Evolutionary conservation across 345 rosid genomes (phyloP).

Genomic region (Laguncularia racemosa): DNA sequence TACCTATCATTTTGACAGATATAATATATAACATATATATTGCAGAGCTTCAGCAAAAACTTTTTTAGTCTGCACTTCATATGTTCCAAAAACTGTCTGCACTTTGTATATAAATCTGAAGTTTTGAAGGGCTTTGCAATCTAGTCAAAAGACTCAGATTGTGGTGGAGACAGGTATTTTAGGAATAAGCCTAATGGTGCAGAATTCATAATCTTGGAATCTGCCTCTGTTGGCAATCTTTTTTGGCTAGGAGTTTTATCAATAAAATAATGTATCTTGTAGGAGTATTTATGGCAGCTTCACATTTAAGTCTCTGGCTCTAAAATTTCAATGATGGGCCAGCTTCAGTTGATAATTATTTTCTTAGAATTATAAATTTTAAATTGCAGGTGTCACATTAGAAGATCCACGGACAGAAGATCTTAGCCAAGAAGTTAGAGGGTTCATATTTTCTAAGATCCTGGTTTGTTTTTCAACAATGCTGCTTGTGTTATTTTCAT

Average conservation of each 20-base stretch:
- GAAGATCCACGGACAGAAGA: slow-evolving; percentile 99
- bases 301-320: not conserved
- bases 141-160: no score
- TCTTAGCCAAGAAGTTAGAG: slow-evolving; percentile 99
- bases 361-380: slow-evolving; percentile 16
- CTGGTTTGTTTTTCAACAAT: slow-evolving; percentile 48
- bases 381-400: slow-evolving; percentile 76
- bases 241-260: not conserved
- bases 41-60: not conserved
- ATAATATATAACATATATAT: no score
- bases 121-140: no score
- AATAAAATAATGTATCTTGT: not conserved
- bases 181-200: no score
- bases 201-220: no score
- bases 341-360: not conserved
- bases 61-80: not conserved
- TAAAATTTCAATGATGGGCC: slow-evolving; percentile 2
- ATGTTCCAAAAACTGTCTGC: no score
- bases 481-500: not conserved
- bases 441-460: slow-evolving; percentile 94
- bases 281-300: not conserved
- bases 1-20: no score
- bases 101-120: no score
- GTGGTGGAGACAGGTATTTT: no score
- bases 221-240: not conserved